These are phyloP conservation scores for Scedosporium boydii DNA, from an alignment of 2,329 filamentous ascomycete genomes.

Conservation along the genomic window DNA sequence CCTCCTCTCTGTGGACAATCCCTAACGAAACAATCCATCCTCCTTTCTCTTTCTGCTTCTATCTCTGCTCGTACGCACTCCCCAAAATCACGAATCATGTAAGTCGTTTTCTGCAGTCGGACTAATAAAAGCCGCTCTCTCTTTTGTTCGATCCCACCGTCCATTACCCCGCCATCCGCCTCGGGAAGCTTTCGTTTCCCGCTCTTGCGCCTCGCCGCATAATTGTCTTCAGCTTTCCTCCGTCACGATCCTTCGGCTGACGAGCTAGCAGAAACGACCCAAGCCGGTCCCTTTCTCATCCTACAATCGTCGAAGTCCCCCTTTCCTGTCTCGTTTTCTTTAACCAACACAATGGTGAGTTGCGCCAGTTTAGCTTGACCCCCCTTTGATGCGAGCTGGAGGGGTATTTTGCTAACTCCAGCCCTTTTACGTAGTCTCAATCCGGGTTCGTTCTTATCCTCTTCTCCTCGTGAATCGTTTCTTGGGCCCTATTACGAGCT, in stretches of 20 bases:
- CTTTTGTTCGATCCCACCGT: no score
- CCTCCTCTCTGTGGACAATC: neutral
- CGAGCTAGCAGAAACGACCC: neutral
- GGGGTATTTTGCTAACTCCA: neutral
- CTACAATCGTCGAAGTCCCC: neutral
- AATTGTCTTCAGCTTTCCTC: neutral
- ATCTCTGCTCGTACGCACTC: neutral
- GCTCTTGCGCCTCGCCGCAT: no score
- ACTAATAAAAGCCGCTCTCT: neutral
- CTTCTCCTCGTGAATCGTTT: slow-evolving; percentile 10
- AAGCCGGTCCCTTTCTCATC: neutral
- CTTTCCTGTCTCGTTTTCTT: neutral
- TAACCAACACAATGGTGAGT: slow-evolving; percentile 4
- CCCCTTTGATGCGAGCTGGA: neutral
- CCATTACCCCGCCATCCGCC: no score
- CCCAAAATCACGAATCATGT: no score
- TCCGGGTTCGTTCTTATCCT: slow-evolving; percentile 45
- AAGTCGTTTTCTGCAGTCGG: neutral
- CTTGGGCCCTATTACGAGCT: neutral
- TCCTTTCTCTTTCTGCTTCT: neutral
- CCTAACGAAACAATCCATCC: neutral
- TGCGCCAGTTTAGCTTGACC: neutral
- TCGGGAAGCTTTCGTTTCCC: no score
- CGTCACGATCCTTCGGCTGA: neutral
- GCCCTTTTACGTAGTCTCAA: slow-evolving; percentile 43